Conservation (phyloP, 2,329 filamentous ascomycete genomes). For the Colletotrichum caudatum region DNA sequence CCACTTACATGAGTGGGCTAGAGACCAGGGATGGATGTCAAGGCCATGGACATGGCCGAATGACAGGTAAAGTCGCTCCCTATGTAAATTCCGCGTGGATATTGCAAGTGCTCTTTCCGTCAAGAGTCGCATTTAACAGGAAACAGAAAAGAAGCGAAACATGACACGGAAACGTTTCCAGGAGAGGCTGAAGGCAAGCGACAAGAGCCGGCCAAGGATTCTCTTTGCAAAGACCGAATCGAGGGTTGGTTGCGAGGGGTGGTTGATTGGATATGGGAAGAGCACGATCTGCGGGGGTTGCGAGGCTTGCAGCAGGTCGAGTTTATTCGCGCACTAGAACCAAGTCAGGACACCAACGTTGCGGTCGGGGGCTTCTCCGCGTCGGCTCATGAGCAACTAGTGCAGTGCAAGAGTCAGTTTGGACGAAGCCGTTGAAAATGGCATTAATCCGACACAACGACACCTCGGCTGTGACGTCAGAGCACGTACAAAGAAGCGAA, state of each 20-base stretch:
- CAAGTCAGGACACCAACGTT: slow-evolving; percentile 19
- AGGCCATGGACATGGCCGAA: slow-evolving; percentile 9
- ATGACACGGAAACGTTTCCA: neutral
- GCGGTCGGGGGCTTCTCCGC: slow-evolving; percentile 15
- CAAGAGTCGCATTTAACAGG: slow-evolving; percentile 15
- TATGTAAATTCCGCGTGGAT: neutral
- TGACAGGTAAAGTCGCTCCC: slow-evolving; percentile 33
- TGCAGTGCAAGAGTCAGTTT: slow-evolving; percentile 28
- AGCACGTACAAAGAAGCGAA: slow-evolving; percentile 13
- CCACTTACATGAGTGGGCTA: slow-evolving; percentile 35
- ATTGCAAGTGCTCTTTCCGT: neutral
- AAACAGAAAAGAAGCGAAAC: neutral
- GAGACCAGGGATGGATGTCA: slow-evolving; percentile 17
- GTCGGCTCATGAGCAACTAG: slow-evolving; percentile 34
- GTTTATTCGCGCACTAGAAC: slow-evolving; percentile 39
- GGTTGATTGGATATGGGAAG: slow-evolving; percentile 15
- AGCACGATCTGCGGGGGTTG: slow-evolving; percentile 19
- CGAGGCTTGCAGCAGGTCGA: slow-evolving; percentile 25
- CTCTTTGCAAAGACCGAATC: slow-evolving; percentile 3
- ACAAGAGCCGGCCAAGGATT: slow-evolving; percentile 3
- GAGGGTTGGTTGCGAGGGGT: neutral
- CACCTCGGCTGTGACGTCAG: slow-evolving; percentile 36
- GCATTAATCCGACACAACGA: slow-evolving; percentile 10
- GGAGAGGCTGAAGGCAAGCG: slow-evolving; percentile 11
- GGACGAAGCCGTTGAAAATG: slow-evolving; percentile 26